phyloP scores from a whole-genome alignment of 108 stramenopile genomes.

The Cylindrotheca fusiformis region DNA sequence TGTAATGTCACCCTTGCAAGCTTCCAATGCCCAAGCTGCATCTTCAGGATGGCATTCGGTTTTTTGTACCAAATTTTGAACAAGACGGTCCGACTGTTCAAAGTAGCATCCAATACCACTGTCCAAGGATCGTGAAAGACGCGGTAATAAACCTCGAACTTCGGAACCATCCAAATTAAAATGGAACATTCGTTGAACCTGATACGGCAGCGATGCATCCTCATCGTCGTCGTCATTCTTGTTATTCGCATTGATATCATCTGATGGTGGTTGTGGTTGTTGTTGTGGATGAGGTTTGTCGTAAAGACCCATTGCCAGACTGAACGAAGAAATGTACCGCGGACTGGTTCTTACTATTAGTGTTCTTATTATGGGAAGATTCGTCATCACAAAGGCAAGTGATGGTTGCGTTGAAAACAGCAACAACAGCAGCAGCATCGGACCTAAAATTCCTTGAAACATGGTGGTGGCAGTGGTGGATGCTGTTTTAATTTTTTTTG shows the following conservation, averaged over 20 bases:
- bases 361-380: no score
- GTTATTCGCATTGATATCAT: conserved; percentile 1
- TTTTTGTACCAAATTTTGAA: conserved; percentile 28
- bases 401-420: no score
- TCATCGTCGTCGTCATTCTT: conserved; percentile 26
- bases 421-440: no score
- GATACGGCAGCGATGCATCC: background rate
- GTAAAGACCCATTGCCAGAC: conserved; percentile 18
- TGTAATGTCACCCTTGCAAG: conserved; percentile 28
- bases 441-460: no score
- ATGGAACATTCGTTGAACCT: conserved; percentile 14
- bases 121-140: conserved; percentile 9
- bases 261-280: conserved; percentile 8
- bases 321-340: no score
- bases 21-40: conserved; percentile 42
- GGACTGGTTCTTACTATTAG: no score
- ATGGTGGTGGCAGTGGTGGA: no score
- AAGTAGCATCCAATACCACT: conserved; percentile 24
- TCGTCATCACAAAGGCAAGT: no score
- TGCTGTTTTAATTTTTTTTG: no score
- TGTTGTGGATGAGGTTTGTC: conserved; percentile 27
- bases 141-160: conserved; percentile 16
- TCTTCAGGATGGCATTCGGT: conserved; percentile 22
- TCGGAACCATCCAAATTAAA: conserved; percentile 19
- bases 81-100: conserved; percentile 20